Conservation (phyloP, 1,284 basidiomycete species). For the Cryptococcus maquisensis region DNA sequence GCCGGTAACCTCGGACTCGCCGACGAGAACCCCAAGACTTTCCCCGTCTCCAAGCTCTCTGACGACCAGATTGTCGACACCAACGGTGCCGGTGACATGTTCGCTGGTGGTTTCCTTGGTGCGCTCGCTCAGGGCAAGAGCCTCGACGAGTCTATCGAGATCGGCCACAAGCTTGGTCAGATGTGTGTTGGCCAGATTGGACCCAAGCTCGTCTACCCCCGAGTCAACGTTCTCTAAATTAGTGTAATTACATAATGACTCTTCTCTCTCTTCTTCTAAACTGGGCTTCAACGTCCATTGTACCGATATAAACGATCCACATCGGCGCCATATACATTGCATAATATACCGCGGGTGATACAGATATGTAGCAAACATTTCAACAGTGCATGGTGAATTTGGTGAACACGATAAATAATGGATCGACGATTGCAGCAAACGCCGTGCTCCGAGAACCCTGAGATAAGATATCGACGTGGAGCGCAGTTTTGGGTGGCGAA, state of each 20-base stretch:
- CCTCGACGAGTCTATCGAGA: slow-evolving; percentile 72
- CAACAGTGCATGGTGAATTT: slow-evolving; percentile 1
- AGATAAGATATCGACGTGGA: slow-evolving; percentile 15
- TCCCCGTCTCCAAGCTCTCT: slow-evolving; percentile 61
- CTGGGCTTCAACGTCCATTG: slow-evolving; percentile 13
- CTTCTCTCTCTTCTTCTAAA: neutral
- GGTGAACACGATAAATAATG: neutral
- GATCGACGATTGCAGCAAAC: neutral
- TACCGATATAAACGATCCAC: neutral
- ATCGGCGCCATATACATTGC: neutral
- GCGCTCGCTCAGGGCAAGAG: slow-evolving; percentile 76
- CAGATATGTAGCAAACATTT: slow-evolving; percentile 1
- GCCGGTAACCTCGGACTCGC: slow-evolving; percentile 42
- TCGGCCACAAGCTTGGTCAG: slow-evolving; percentile 82
- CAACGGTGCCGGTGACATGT: slow-evolving; percentile 98
- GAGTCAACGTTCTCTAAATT: slow-evolving; percentile 35
- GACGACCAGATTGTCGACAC: slow-evolving; percentile 85
- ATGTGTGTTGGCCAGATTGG: slow-evolving; percentile 84
- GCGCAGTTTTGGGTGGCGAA: slow-evolving; percentile 11
- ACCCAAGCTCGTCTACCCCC: slow-evolving; percentile 42
- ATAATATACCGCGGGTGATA: neutral
- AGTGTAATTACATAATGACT: neutral
- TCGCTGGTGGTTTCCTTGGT: slow-evolving; percentile 95
- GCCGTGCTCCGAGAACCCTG: neutral
- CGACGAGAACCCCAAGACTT: slow-evolving; percentile 54